A percentile compares a stretch with the other conserved stretches of the same genome.
Evolutionary conservation across 495 filamentous ascomycete species (phyloP).

Genomic region (Penicillium verhagenii): DNA sequence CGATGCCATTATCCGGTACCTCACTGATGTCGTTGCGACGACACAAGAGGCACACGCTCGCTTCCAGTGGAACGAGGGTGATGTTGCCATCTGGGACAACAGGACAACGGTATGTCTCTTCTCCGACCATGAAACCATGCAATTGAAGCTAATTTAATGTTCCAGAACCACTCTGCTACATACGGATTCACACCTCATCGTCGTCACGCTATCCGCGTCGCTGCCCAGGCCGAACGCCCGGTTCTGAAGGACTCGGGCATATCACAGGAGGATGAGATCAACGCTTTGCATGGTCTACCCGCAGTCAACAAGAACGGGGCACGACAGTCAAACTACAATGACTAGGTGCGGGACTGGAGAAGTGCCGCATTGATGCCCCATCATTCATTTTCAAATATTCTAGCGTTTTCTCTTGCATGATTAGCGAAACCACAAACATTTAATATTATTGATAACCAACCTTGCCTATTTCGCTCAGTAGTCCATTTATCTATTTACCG

Average conservation of each 20-base stretch:
- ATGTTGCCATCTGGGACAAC: conserved; percentile 78
- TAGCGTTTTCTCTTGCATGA: not conserved
- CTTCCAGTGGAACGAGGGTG: conserved; percentile 67
- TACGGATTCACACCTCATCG: conserved; percentile 63
- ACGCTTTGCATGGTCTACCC: conserved; percentile 48
- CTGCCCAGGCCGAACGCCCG: conserved; percentile 57
- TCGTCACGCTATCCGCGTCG: conserved; percentile 62
- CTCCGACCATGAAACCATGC: not conserved
- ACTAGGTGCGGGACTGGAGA: conserved; percentile 33
- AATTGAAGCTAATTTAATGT: not conserved
- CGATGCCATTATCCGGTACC: conserved; percentile 62
- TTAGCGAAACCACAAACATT: conserved; percentile 1
- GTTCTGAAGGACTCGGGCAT: conserved; percentile 49
- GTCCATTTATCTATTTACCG: too few relatives aligned
- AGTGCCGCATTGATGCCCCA: not conserved
- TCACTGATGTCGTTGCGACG: conserved; percentile 62
- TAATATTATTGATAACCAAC: not conserved
- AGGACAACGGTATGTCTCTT: conserved; percentile 51
- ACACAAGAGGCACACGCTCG: conserved; percentile 68
- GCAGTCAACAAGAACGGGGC: conserved; percentile 60
- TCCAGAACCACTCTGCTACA: conserved; percentile 58
- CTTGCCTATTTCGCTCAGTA: too few relatives aligned
- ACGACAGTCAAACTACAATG: conserved; percentile 62
- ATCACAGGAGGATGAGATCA: conserved; percentile 60
- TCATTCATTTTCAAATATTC: not conserved